These are phyloP conservation scores for Teunomyces lycoperdinae DNA, from an alignment of 805 yeast genomes.

Conservation along the genomic window DNA sequence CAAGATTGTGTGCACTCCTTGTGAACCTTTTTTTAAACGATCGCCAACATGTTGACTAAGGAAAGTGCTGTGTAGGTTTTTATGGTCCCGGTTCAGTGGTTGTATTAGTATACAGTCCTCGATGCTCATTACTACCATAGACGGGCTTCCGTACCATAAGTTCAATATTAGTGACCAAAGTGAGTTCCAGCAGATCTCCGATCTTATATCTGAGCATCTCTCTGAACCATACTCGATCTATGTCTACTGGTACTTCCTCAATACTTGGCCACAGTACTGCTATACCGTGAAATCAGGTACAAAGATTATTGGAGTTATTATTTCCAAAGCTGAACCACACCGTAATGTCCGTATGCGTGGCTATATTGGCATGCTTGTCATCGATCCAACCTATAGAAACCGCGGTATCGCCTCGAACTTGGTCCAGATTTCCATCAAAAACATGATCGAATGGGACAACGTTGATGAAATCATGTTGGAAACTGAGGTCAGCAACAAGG, in stretches of 20 bases:
- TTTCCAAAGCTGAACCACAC: constrained; percentile 79
- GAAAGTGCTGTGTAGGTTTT: neutral
- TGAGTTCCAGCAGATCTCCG: constrained; percentile 51
- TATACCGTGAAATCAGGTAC: constrained; percentile 49
- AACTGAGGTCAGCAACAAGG: constrained; percentile 78
- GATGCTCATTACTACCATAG: constrained; percentile 12
- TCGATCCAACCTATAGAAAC: constrained; percentile 67
- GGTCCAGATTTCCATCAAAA: constrained; percentile 58
- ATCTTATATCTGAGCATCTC: constrained; percentile 66
- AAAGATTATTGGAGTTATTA: constrained; percentile 73
- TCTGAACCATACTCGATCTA: constrained; percentile 94
- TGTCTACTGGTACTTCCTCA: constrained; percentile 86
- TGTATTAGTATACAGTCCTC: neutral
- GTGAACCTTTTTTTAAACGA: neutral
- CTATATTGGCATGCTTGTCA: constrained; percentile 95
- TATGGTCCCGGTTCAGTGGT: neutral
- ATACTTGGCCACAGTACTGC: constrained; percentile 88
- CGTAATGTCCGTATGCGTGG: constrained; percentile 75
- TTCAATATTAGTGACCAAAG: constrained; percentile 20
- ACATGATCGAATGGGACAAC: constrained; percentile 55
- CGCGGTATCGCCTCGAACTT: constrained; percentile 77
- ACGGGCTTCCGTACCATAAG: constrained; percentile 19
- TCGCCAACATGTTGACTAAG: neutral
- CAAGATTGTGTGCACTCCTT: neutral
- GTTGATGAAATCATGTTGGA: constrained; percentile 94